phyloP scores from a whole-genome alignment of 1,284 basidiomycete species.

The Cerioporus squamosus region DNA sequence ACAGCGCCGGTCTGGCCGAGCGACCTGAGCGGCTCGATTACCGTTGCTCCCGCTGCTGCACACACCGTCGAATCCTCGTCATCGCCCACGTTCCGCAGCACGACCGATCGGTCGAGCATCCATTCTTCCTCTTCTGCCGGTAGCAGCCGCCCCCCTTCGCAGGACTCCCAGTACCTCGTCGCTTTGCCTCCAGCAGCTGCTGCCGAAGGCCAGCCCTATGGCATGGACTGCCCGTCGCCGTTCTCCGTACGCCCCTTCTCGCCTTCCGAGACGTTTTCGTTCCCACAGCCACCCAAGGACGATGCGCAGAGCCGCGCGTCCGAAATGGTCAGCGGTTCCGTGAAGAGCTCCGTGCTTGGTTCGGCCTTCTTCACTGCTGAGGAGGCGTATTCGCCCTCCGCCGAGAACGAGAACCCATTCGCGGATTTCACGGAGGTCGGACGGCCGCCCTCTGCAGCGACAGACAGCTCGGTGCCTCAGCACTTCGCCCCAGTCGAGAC shows the following conservation, averaged over 20 bases:
- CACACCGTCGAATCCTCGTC: conserved; percentile 13
- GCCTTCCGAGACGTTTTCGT: conserved; percentile 64
- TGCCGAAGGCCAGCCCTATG: conserved; percentile 24
- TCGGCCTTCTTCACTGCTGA: conserved; percentile 22
- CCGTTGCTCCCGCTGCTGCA: conserved; percentile 17
- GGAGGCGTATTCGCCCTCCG: conserved; percentile 7
- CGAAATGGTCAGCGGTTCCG: conserved; percentile 13
- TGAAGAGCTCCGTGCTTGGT: conserved; percentile 9
- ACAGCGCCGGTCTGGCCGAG: conserved; percentile 26
- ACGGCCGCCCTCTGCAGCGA: conserved; percentile 28
- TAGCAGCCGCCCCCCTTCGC: conserved; percentile 26
- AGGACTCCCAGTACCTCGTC: conserved; percentile 43
- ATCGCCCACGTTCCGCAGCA: conserved; percentile 22
- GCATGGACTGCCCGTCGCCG: conserved; percentile 41
- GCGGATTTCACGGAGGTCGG: conserved; percentile 27
- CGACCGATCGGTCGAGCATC: conserved; percentile 17
- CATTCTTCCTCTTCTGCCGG: conserved; percentile 12
- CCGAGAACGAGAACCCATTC: conserved; percentile 41
- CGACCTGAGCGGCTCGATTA: conserved; percentile 22
- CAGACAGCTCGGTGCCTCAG: conserved; percentile 28
- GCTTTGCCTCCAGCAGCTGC: conserved; percentile 30
- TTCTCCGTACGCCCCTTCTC: conserved; percentile 70
- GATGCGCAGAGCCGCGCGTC: conserved; percentile 14
- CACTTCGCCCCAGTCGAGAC: conserved; percentile 47
- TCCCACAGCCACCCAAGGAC: conserved; percentile 60